These are phyloP conservation scores for Saturnispora saitoi DNA, from an alignment of 805 yeast genomes.

Conservation along the genomic window DNA sequence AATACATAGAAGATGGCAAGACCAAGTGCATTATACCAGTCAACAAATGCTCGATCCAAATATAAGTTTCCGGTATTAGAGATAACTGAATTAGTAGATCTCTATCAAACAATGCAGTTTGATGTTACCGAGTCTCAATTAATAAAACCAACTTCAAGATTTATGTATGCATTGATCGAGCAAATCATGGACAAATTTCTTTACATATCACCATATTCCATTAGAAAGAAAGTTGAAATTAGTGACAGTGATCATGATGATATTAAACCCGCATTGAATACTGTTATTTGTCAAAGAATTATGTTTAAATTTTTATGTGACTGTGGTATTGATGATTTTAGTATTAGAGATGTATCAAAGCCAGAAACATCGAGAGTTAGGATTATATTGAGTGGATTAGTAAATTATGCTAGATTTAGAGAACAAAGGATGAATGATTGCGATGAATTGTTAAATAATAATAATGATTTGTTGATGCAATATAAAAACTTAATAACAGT, in stretches of 20 bases:
- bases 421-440: conserved; percentile 68
- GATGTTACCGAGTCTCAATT: conserved; percentile 24
- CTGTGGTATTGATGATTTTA: conserved; percentile 74
- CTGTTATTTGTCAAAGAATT: conserved; percentile 50
- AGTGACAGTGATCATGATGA: conserved; percentile 16
- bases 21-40: conserved; percentile 29
- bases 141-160: conserved; percentile 25
- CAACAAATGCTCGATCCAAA: conserved; percentile 19
- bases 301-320: conserved; percentile 54
- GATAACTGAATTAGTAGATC: conserved; percentile 20
- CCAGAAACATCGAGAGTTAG: conserved; percentile 67
- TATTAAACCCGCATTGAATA: conserved; percentile 34
- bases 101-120: conserved; percentile 25
- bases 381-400: conserved; percentile 69
- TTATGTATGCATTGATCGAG: conserved; percentile 27
- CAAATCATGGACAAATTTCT: conserved; percentile 30
- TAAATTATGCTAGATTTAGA: conserved; percentile 77
- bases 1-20: conserved; percentile 24
- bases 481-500: conserved; percentile 36
- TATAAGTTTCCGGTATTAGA: conserved; percentile 30
- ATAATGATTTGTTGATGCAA: conserved; percentile 42
- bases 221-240: conserved; percentile 22
- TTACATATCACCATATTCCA: conserved; percentile 25
- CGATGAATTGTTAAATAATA: conserved; percentile 48
- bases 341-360: conserved; percentile 60